Conservation (phyloP, 2,329 filamentous ascomycete species). For the Sporothrix dimorphospora region DNA sequence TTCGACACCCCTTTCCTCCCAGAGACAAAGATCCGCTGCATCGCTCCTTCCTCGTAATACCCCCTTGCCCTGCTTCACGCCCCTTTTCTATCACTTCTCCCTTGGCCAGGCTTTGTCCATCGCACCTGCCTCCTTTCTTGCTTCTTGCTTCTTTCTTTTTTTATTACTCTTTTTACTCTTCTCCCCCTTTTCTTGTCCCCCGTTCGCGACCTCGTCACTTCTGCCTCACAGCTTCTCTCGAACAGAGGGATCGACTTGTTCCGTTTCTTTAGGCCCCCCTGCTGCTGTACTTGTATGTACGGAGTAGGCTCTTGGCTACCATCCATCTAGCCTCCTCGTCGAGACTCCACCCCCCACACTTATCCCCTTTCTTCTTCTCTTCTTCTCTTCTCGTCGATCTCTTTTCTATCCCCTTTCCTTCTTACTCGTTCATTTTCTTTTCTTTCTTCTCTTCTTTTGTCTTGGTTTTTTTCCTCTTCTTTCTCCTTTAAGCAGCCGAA, state of each 20-base stretch:
- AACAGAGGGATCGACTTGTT: conserved; percentile 9
- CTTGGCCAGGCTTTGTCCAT: not conserved
- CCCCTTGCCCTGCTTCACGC: conserved; percentile 21
- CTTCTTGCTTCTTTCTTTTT: not conserved
- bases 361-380: conserved; percentile 15
- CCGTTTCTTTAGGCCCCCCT: conserved; percentile 22
- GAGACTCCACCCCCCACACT: conserved; percentile 23
- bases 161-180: not conserved
- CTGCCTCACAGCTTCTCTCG: not conserved
- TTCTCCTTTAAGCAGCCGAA: conserved; percentile 13
- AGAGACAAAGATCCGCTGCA: conserved; percentile 15
- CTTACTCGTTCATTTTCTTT: conserved; percentile 14
- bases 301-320: conserved; percentile 23
- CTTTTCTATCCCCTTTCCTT: conserved; percentile 24
- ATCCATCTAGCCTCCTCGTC: conserved; percentile 11
- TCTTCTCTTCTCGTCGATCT: conserved; percentile 27
- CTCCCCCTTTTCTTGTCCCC: not conserved
- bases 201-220: not conserved
- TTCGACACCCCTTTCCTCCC: not conserved
- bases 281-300: too few species aligned
- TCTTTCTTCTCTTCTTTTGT: not conserved
- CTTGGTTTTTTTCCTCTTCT: not conserved
- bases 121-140: conserved; percentile 3
- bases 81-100: conserved; percentile 5
- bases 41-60: conserved; percentile 21